Percentiles rank a stretch among this genome's conserved stretches.
Conservation (phyloP, 2,329 filamentous ascomycete genomes). For the Colletotrichum orchidophilum region DNA sequence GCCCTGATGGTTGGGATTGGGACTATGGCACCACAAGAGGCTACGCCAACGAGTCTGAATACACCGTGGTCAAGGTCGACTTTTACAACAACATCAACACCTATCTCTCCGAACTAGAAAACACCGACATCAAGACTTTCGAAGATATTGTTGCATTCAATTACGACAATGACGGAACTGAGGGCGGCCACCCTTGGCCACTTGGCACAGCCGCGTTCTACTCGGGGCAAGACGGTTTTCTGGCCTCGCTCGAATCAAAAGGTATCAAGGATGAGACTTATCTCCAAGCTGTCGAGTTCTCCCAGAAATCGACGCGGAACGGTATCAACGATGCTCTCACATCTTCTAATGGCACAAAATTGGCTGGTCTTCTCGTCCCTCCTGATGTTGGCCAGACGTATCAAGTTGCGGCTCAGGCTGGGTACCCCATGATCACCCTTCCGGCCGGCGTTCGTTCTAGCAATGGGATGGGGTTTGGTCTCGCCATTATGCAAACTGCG, state of each 20-base stretch:
- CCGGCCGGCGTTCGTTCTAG: conserved; percentile 67
- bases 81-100: conserved; percentile 70
- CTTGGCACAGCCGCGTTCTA: conserved; percentile 68
- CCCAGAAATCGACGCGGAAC: conserved; percentile 65
- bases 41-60: conserved; percentile 77
- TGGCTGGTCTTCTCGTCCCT: conserved; percentile 75
- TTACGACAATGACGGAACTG: conserved; percentile 68
- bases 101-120: conserved; percentile 70
- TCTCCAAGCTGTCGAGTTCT: conserved; percentile 72
- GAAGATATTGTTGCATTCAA: conserved; percentile 75
- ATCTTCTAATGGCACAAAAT: conserved; percentile 48
- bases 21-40: conserved; percentile 70
- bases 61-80: conserved; percentile 76
- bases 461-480: conserved; percentile 67
- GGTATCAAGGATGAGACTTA: conserved; percentile 73
- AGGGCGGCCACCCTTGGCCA: conserved; percentile 71
- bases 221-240: conserved; percentile 77
- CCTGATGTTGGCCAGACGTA: conserved; percentile 73
- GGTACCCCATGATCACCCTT: conserved; percentile 77
- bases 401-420: conserved; percentile 78
- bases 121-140: conserved; percentile 67
- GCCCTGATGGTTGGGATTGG: conserved; percentile 78
- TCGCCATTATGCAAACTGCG: conserved; percentile 67
- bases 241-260: conserved; percentile 68
- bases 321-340: conserved; percentile 76